Percentiles rank a stretch among this genome's conserved stretches.
phyloP scores from a whole-genome alignment of 306 rosid genomes.

The Fragaria vesca region DNA sequence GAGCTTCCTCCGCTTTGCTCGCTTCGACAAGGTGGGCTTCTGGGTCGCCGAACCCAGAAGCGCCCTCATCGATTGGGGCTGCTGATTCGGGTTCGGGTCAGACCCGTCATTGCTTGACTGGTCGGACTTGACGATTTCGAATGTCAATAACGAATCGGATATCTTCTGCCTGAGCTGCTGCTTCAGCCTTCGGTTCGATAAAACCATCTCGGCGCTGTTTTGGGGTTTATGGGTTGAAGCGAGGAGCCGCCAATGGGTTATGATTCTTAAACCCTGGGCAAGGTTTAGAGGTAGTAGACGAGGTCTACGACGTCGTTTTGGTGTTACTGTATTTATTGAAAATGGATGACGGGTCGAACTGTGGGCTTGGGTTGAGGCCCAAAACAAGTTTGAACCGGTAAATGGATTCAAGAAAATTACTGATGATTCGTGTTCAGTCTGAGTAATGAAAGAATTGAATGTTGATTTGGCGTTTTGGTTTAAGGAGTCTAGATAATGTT shows the following conservation, averaged over 20 bases:
- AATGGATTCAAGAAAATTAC: too few species aligned
- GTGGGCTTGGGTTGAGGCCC: neutral
- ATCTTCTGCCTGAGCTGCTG: slow-evolving; percentile 57
- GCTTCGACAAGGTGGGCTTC: slow-evolving; percentile 65
- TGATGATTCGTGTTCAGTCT: too few species aligned
- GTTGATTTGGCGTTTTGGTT: too few species aligned
- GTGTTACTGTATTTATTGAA: neutral
- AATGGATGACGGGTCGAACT: neutral
- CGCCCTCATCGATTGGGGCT: slow-evolving; percentile 35
- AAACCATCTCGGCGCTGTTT: slow-evolving; percentile 50
- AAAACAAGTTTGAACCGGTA: neutral
- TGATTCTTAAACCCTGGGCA: neutral
- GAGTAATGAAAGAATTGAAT: too few species aligned
- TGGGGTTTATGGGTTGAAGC: neutral
- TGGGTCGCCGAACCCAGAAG: slow-evolving; percentile 45
- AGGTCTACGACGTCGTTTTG: neutral
- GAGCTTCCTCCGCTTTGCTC: slow-evolving; percentile 61
- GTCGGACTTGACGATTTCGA: slow-evolving; percentile 21
- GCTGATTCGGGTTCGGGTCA: slow-evolving; percentile 18
- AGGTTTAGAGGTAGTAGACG: neutral
- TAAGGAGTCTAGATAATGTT: too few species aligned
- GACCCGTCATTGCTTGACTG: slow-evolving; percentile 13
- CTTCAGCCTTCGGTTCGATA: slow-evolving; percentile 87
- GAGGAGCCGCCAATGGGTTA: slow-evolving; percentile 13
- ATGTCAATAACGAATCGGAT: slow-evolving; percentile 29